Conservation (phyloP, 108 stramenopile genomes). For the Skeletonema marinoi region DNA sequence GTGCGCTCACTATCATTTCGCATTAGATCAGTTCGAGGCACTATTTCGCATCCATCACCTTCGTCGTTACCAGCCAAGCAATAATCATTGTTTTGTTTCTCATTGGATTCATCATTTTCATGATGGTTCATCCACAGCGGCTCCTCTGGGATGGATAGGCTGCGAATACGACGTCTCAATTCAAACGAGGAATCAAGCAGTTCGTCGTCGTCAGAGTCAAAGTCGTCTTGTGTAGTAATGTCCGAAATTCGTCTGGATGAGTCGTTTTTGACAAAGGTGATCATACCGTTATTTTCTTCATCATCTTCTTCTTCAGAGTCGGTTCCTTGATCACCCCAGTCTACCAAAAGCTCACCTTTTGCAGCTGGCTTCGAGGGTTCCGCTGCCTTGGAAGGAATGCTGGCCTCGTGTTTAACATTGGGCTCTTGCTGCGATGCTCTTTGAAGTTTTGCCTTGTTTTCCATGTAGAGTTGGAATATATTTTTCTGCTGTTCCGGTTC, state of each 20-base stretch:
- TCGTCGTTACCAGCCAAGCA: background rate
- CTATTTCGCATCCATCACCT: background rate
- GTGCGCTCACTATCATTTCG: background rate
- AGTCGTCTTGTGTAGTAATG: background rate
- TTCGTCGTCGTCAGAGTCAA: background rate
- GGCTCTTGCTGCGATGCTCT: background rate
- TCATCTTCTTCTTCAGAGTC: background rate
- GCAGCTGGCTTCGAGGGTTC: background rate
- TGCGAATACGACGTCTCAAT: background rate
- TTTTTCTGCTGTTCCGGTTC: background rate
- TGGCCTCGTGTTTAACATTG: background rate
- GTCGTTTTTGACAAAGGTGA: background rate
- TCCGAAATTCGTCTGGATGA: background rate
- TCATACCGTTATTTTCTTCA: background rate
- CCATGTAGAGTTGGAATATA: background rate
- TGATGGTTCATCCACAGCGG: background rate
- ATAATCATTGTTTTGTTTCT: background rate
- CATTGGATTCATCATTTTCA: background rate
- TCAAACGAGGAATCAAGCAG: background rate
- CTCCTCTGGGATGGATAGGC: background rate
- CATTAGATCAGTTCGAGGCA: background rate
- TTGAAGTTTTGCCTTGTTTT: background rate
- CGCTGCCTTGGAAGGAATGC: background rate
- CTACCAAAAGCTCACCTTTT: background rate
- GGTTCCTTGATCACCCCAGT: background rate